Conservation (phyloP, 768 basidiomycete species). For the Tricholoma terreum region DNA sequence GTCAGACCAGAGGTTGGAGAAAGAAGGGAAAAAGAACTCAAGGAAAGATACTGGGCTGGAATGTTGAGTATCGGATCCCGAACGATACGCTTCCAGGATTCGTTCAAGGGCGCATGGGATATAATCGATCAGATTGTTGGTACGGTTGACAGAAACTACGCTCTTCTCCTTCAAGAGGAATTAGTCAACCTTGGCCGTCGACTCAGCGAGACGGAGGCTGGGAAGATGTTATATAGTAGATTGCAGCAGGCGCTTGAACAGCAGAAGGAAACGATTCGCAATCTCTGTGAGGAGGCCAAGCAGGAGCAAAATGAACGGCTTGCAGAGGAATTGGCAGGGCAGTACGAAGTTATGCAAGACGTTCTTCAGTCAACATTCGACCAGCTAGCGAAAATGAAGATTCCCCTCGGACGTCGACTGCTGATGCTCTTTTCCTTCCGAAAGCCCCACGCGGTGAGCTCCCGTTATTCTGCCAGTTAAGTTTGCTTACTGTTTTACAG, state of each 20-base stretch:
- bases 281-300: constrained; percentile 12
- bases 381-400: constrained; percentile 21
- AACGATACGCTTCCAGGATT: constrained; percentile 12
- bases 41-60: constrained; percentile 13
- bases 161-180: constrained; percentile 29
- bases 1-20: constrained; percentile 18
- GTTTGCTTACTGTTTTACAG: neutral
- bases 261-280: constrained; percentile 20
- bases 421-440: constrained; percentile 14
- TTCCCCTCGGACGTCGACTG: constrained; percentile 20
- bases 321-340: constrained; percentile 12
- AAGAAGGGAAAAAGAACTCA: constrained; percentile 12
- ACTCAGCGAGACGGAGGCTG: constrained; percentile 30
- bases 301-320: constrained; percentile 10
- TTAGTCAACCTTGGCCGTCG: constrained; percentile 24
- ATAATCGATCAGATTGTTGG: constrained; percentile 22
- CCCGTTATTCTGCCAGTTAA: neutral
- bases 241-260: constrained; percentile 23
- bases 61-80: constrained; percentile 16
- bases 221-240: constrained; percentile 22
- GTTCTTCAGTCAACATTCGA: constrained; percentile 21
- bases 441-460: constrained; percentile 15
- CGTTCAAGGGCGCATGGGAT: constrained; percentile 23
- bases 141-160: constrained; percentile 6
- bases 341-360: constrained; percentile 17